Conservation (phyloP, 2,329 filamentous ascomycete species). For the Tolypocladium cylindrosporum region DNA sequence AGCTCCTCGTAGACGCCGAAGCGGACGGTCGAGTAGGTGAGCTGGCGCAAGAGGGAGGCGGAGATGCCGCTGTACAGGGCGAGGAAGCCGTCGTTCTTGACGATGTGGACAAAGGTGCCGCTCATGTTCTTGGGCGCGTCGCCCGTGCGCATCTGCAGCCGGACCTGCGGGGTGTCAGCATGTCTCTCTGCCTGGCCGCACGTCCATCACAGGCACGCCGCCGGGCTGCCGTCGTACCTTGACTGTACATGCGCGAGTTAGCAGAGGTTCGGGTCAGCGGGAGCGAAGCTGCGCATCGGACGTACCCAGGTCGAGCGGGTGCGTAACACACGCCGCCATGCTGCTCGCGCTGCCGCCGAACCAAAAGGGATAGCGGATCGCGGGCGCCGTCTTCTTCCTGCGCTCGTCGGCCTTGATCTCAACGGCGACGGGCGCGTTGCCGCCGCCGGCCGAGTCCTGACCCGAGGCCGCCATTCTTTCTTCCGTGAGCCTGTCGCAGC, state of each 20-base stretch:
- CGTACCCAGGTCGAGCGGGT: conserved; percentile 85
- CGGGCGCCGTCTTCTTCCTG: conserved; percentile 26
- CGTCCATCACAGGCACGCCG: neutral
- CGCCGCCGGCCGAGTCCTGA: neutral
- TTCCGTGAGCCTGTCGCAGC: neutral
- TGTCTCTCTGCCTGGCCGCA: neutral
- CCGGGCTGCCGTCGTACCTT: conserved; percentile 4
- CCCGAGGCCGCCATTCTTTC: neutral
- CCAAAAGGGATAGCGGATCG: conserved; percentile 71
- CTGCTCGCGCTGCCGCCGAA: conserved; percentile 93
- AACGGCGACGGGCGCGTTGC: neutral
- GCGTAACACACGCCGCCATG: conserved; percentile 82
- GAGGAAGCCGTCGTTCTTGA: conserved; percentile 62
- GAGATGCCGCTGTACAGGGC: conserved; percentile 89
- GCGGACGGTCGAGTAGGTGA: conserved; percentile 91
- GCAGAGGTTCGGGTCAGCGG: neutral
- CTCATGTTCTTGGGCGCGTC: conserved; percentile 72
- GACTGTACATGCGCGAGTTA: conserved; percentile 5
- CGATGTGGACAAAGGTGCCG: conserved; percentile 74
- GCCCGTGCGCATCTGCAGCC: conserved; percentile 73
- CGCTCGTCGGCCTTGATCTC: neutral
- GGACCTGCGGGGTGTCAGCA: conserved; percentile 47
- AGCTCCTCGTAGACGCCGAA: conserved; percentile 96
- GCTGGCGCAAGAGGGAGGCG: conserved; percentile 83
- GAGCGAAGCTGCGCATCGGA: conserved; percentile 6